phyloP scores from a whole-genome alignment of 371 early-diverging fungal genomes.

The Mucor mucedo region DNA sequence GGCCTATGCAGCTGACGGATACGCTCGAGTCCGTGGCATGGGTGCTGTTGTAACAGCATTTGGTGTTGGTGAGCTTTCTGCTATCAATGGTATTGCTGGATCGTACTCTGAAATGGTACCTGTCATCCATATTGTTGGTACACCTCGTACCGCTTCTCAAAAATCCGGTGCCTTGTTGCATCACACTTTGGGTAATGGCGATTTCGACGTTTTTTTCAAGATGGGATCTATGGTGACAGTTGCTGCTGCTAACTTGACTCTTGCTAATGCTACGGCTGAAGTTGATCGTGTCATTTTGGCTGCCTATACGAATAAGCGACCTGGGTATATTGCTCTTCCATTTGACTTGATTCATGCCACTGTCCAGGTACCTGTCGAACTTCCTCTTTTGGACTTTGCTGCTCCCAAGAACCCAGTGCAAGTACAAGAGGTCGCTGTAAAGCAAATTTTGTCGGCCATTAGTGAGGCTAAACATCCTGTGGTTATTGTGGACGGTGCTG shows the following conservation, averaged over 20 bases:
- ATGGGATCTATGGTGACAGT: constrained; percentile 48
- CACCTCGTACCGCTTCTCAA: constrained; percentile 47
- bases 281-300: constrained; percentile 47
- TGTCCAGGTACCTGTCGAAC: constrained; percentile 24
- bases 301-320: constrained; percentile 30
- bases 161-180: constrained; percentile 53
- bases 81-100: constrained; percentile 59
- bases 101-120: constrained; percentile 59
- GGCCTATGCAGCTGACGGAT: constrained; percentile 59
- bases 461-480: constrained; percentile 41
- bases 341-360: constrained; percentile 46
- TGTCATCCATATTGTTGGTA: constrained; percentile 62
- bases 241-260: constrained; percentile 42
- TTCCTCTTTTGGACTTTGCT: constrained; percentile 24
- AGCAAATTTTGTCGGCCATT: constrained; percentile 35
- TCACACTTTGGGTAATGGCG: constrained; percentile 62
- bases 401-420: constrained; percentile 35
- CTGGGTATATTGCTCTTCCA: constrained; percentile 57
- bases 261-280: constrained; percentile 39
- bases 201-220: constrained; percentile 48
- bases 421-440: constrained; percentile 33
- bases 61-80: constrained; percentile 61
- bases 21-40: constrained; percentile 44
- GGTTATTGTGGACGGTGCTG: constrained; percentile 55
- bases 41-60: constrained; percentile 58